Evolutionary conservation across 1,139 yeast genomes (phyloP).

Genomic region (Lodderomyces pseudojiufengensis): DNA sequence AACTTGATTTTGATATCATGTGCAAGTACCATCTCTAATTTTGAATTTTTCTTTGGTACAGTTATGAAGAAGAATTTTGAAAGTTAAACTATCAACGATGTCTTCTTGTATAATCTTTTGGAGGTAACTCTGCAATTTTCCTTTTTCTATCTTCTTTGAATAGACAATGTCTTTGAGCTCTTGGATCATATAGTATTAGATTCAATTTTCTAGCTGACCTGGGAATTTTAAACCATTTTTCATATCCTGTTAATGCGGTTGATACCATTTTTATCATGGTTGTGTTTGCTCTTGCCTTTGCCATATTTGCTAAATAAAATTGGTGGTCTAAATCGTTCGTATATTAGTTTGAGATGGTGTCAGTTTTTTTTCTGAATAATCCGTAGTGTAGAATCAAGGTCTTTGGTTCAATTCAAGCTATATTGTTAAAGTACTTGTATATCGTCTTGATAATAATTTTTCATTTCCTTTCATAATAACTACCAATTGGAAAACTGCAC

Average conservation of each 20-base stretch:
- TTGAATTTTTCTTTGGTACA: no score
- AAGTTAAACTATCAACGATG: no score
- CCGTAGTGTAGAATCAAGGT: no score
- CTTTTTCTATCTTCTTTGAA: constrained; percentile 88
- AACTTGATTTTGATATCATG: no score
- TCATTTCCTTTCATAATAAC: no score
- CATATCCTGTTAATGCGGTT: constrained; percentile 83
- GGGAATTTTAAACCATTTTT: constrained; percentile 75
- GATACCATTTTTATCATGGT: constrained; percentile 62
- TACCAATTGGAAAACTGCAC: not conserved
- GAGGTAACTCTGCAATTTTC: constrained; percentile 60
- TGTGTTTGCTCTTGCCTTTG: constrained; percentile 41
- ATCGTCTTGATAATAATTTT: no score
- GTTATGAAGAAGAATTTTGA: no score
- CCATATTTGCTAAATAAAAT: constrained; percentile 23
- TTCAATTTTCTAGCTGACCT: constrained; percentile 76
- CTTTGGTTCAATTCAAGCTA: no score
- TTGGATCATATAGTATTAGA: constrained; percentile 87
- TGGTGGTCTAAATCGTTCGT: no score
- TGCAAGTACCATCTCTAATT: no score
- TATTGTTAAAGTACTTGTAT: no score
- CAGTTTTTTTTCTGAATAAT: constrained; percentile 1
- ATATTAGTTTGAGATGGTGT: not conserved
- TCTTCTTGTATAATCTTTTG: constrained; percentile 60
- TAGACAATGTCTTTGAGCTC: constrained; percentile 68